phyloP scores from a whole-genome alignment of 257 asterid genomes.

The Buddleja alternifolia region DNA sequence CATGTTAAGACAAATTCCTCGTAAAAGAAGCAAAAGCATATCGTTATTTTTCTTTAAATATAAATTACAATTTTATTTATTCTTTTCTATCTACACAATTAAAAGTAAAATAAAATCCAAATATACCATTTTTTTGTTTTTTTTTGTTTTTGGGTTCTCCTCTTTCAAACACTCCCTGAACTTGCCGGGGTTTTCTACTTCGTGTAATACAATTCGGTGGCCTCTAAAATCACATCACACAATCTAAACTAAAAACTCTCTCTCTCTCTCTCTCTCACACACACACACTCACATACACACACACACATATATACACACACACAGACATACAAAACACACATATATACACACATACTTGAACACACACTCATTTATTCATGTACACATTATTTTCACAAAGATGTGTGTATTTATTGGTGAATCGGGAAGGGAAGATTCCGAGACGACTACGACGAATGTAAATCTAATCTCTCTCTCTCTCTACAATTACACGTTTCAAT shows the following conservation, averaged over 20 bases:
- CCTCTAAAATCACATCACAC: conserved; percentile 25
- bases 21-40: too few relatives aligned
- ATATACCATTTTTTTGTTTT: background rate
- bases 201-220: background rate
- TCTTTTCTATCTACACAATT: too few relatives aligned
- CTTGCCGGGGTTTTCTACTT: conserved; percentile 23
- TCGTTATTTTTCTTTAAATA: too few relatives aligned
- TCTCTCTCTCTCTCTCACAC: conserved; percentile 4
- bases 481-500: background rate
- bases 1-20: too few relatives aligned
- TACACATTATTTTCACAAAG: conserved; percentile 3
- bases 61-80: too few relatives aligned
- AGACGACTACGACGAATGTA: conserved; percentile 25
- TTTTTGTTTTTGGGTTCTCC: background rate
- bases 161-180: background rate
- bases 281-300: background rate
- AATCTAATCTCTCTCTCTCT: background rate
- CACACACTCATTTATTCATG: conserved; percentile 14
- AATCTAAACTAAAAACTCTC: conserved; percentile 1
- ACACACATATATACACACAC: conserved; percentile 14
- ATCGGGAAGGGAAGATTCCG: conserved; percentile 25
- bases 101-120: background rate
- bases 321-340: too few relatives aligned
- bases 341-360: background rate
- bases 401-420: background rate